phyloP scores from a whole-genome alignment of 1,284 basidiomycete genomes.

The Termitomyces sp. region DNA sequence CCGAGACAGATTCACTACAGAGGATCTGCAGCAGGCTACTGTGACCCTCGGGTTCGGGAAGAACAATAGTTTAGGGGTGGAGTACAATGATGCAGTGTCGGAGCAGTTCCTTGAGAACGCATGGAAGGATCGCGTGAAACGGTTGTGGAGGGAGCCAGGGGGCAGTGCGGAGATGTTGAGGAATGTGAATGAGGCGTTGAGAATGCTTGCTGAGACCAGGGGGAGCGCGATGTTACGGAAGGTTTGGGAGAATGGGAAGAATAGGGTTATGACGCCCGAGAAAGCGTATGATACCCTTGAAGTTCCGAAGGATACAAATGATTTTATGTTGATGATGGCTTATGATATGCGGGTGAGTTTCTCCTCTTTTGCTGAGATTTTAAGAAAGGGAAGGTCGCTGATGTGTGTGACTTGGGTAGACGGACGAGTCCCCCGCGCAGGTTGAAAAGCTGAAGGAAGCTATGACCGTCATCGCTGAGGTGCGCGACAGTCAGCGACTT shows the following conservation, averaged over 20 bases:
- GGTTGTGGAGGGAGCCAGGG: constrained; percentile 53
- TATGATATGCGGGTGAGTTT: constrained; percentile 72
- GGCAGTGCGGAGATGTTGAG: constrained; percentile 40
- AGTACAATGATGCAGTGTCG: constrained; percentile 54
- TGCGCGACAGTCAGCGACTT: constrained; percentile 68
- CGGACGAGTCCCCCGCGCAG: constrained; percentile 65
- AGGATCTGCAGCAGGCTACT: constrained; percentile 47
- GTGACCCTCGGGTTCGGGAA: constrained; percentile 60
- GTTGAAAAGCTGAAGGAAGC: constrained; percentile 63
- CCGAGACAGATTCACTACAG: constrained; percentile 56
- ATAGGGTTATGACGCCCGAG: constrained; percentile 61
- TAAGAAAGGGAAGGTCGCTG: background rate
- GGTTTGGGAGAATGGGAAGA: constrained; percentile 50
- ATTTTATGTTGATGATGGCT: constrained; percentile 70
- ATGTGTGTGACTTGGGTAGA: constrained; percentile 34
- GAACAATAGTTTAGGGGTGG: constrained; percentile 52
- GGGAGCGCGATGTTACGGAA: constrained; percentile 46
- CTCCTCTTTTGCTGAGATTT: too few species aligned
- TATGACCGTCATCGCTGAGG: constrained; percentile 63
- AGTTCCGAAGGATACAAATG: constrained; percentile 65
- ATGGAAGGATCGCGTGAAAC: constrained; percentile 58
- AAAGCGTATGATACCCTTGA: constrained; percentile 74
- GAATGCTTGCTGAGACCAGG: constrained; percentile 57
- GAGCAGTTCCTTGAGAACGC: constrained; percentile 66
- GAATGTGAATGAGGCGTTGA: constrained; percentile 59